These are phyloP conservation scores for Anaeromyces robustus DNA, from an alignment of 192 early-diverging fungal genomes.

Conservation along the genomic window DNA sequence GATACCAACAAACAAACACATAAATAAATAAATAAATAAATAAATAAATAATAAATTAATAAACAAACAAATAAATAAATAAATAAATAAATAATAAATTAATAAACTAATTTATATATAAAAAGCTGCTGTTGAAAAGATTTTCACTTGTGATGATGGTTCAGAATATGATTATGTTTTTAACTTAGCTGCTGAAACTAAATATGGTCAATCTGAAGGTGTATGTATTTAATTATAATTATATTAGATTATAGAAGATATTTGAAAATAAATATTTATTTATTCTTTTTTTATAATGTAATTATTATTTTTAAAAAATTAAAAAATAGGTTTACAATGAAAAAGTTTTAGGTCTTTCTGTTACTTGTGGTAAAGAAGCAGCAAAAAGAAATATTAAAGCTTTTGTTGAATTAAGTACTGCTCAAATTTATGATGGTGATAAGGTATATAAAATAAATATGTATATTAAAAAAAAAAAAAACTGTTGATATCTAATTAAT, in stretches of 20 bases:
- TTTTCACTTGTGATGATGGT: conserved; percentile 52
- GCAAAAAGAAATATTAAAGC: conserved; percentile 50
- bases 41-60: too few species aligned
- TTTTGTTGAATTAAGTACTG: conserved; percentile 78
- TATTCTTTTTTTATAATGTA: too few species aligned
- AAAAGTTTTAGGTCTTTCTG: conserved; percentile 51
- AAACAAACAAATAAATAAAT: too few species aligned
- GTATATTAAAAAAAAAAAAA: too few species aligned
- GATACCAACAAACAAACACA: too few species aligned
- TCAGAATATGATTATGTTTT: conserved; percentile 77
- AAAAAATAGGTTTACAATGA: conserved; percentile 61
- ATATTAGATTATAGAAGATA: too few species aligned
- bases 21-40: too few species aligned
- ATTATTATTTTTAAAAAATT: background rate
- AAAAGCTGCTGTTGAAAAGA: conserved; percentile 51
- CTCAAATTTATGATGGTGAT: conserved; percentile 72
- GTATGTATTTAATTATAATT: conserved; percentile 19
- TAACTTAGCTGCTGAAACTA: conserved; percentile 87
- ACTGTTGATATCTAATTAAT: too few species aligned
- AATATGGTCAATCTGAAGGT: conserved; percentile 71
- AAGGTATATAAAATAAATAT: conserved; percentile 38
- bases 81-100: too few species aligned
- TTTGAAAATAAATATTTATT: too few species aligned
- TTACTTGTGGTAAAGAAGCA: conserved; percentile 69
- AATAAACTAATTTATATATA: background rate